A percentile compares a stretch with the other conserved stretches of the same genome.
phyloP scores from a whole-genome alignment of 768 basidiomycete genomes.

The Galerina marginata region DNA sequence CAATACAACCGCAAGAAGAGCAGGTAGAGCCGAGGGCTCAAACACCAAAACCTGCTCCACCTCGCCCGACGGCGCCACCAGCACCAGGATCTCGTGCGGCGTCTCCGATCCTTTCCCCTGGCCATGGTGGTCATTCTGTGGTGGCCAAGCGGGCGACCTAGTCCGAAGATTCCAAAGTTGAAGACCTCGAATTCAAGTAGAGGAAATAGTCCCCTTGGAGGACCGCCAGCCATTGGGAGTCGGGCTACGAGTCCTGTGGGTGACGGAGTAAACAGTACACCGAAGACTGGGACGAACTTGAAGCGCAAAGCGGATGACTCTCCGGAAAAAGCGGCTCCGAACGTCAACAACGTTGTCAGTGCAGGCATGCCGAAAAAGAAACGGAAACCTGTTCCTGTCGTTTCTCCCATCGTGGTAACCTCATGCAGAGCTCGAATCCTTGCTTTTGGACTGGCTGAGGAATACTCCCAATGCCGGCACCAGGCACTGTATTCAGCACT shows the following conservation, averaged over 20 bases:
- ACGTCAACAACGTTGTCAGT: conserved; percentile 18
- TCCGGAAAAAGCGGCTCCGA: conserved; percentile 24
- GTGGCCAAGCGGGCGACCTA: conserved; percentile 88
- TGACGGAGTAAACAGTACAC: conserved; percentile 14
- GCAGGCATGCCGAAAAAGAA: conserved; percentile 52
- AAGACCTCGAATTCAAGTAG: conserved; percentile 53
- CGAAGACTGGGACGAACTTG: conserved; percentile 30
- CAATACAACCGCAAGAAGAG: conserved; percentile 53
- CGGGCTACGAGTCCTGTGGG: conserved; percentile 52
- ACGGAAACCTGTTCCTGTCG: conserved; percentile 55
- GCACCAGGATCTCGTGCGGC: conserved; percentile 56
- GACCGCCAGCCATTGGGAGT: conserved; percentile 54
- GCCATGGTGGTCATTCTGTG: conserved; percentile 75
- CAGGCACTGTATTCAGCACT: conserved; percentile 80
- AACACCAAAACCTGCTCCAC: conserved; percentile 43
- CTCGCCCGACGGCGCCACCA: conserved; percentile 32
- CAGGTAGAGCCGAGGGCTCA: conserved; percentile 55
- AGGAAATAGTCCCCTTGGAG: conserved; percentile 65
- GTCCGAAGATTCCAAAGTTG: conserved; percentile 72
- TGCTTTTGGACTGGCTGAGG: conserved; percentile 80
- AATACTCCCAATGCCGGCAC: conserved; percentile 74
- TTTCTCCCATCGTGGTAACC: conserved; percentile 40
- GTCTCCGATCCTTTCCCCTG: conserved; percentile 60
- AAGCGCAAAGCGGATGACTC: conserved; percentile 56
- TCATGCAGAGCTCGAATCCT: conserved; percentile 63